Percentiles rank a stretch among this genome's conserved stretches.
These are phyloP conservation scores for Neohortaea acidophila DNA, from an alignment of 495 filamentous ascomycete genomes.

Conservation along the genomic window DNA sequence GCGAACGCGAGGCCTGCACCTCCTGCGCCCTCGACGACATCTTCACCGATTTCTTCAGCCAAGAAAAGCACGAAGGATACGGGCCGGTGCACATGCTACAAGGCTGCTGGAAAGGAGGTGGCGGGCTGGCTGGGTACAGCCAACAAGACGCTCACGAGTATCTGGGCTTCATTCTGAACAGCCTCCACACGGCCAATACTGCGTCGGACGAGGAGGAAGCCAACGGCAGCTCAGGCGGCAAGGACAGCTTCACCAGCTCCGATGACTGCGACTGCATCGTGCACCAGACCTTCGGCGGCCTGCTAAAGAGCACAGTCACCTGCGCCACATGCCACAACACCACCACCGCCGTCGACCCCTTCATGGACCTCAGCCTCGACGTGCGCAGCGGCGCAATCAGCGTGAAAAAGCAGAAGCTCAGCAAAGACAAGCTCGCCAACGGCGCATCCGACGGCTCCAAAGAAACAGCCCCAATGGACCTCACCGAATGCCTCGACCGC, in stretches of 20 bases:
- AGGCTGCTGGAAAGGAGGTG: slow-evolving; percentile 57
- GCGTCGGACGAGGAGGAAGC: slow-evolving; percentile 23
- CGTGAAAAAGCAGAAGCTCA: slow-evolving; percentile 32
- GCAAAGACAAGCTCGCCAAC: slow-evolving; percentile 18
- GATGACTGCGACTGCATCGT: slow-evolving; percentile 63
- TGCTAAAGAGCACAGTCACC: slow-evolving; percentile 70
- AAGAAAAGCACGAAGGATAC: slow-evolving; percentile 68
- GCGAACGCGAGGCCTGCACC: slow-evolving; percentile 52
- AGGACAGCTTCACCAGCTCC: background rate
- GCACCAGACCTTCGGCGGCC: slow-evolving; percentile 77
- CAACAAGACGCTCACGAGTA: slow-evolving; percentile 95
- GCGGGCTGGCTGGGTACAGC: slow-evolving; percentile 68
- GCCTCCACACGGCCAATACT: slow-evolving; percentile 54
- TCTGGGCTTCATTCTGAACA: slow-evolving; percentile 79
- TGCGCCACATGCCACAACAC: slow-evolving; percentile 67
- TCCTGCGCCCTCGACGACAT: slow-evolving; percentile 82
- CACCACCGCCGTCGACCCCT: slow-evolving; percentile 65
- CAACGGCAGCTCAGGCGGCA: no score
- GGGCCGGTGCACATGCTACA: slow-evolving; percentile 67
- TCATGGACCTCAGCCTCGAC: slow-evolving; percentile 73
- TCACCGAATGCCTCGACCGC: slow-evolving; percentile 66
- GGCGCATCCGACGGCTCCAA: slow-evolving; percentile 16
- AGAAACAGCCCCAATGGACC: slow-evolving; percentile 16
- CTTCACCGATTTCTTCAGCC: slow-evolving; percentile 74
- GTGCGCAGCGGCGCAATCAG: slow-evolving; percentile 46